Percentiles rank a stretch among this genome's conserved stretches.
These are phyloP conservation scores for Erythrobasidium hasegawianum DNA, from an alignment of 1,284 basidiomycete genomes.

Conservation along the genomic window DNA sequence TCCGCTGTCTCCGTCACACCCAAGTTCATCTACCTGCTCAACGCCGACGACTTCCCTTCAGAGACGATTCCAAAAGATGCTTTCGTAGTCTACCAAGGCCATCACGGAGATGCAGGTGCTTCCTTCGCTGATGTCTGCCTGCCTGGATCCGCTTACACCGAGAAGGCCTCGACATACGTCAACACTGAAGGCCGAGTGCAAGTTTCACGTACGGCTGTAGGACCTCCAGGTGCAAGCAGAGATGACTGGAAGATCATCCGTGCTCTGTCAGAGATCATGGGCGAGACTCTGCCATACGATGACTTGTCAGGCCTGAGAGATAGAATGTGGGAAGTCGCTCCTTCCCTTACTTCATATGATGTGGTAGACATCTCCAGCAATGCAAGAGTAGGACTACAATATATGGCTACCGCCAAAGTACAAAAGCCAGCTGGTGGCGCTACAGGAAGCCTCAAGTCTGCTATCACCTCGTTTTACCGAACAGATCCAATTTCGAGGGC, in stretches of 20 bases:
- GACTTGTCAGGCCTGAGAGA: slow-evolving; percentile 82
- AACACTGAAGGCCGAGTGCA: slow-evolving; percentile 96
- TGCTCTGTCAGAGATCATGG: slow-evolving; percentile 86
- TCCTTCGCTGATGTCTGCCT: slow-evolving; percentile 94
- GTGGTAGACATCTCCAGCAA: slow-evolving; percentile 68
- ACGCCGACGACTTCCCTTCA: slow-evolving; percentile 90
- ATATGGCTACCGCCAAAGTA: slow-evolving; percentile 59
- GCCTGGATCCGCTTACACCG: slow-evolving; percentile 91
- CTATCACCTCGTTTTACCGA: slow-evolving; percentile 92
- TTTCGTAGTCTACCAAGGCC: slow-evolving; percentile 98
- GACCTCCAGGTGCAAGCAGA: slow-evolving; percentile 87
- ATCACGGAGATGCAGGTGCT: slow-evolving; percentile 95
- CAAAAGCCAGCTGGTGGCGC: slow-evolving; percentile 51
- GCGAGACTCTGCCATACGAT: slow-evolving; percentile 79
- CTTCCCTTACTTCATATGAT: slow-evolving; percentile 84
- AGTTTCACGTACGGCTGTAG: slow-evolving; percentile 84
- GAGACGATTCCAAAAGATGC: slow-evolving; percentile 87
- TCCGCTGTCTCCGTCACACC: slow-evolving; percentile 70
- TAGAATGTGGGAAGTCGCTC: slow-evolving; percentile 95
- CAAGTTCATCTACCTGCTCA: slow-evolving; percentile 96
- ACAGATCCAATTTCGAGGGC: slow-evolving; percentile 65
- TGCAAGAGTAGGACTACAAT: slow-evolving; percentile 64
- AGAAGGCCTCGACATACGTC: slow-evolving; percentile 91
- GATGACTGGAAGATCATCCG: slow-evolving; percentile 99
- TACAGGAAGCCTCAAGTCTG: slow-evolving; percentile 66